Evolutionary conservation across 208 protist species (phyloP).

Genomic region (Phytomonas sp.): DNA sequence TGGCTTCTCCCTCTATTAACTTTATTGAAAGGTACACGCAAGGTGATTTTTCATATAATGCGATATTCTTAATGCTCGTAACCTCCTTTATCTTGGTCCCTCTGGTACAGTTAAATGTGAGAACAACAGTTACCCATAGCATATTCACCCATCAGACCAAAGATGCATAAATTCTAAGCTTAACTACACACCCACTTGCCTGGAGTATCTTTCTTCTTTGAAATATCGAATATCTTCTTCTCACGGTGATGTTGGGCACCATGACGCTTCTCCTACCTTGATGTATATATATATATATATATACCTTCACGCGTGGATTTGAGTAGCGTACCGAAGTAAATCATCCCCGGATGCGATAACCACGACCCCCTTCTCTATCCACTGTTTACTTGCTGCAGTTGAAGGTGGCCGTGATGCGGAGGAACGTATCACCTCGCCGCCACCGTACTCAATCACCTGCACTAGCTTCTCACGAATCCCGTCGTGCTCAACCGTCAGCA

Average conservation of each 20-base stretch:
- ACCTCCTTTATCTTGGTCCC: not conserved
- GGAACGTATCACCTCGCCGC: slow-evolving; percentile 44
- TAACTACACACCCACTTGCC: not conserved
- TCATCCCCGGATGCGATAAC: slow-evolving; percentile 72
- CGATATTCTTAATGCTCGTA: not conserved
- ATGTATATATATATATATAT: not conserved
- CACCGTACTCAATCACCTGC: slow-evolving; percentile 80
- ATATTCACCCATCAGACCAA: not conserved
- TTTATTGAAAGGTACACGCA: not conserved
- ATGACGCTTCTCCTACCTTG: not conserved
- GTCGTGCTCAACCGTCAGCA: slow-evolving; percentile 46
- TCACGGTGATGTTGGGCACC: too few species aligned
- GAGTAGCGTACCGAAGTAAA: slow-evolving; percentile 64
- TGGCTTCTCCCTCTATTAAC: not conserved
- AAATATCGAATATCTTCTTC: not conserved
- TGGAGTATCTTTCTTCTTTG: not conserved
- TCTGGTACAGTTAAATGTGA: not conserved
- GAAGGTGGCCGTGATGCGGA: not conserved
- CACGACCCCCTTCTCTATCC: slow-evolving; percentile 37
- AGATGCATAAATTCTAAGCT: not conserved
- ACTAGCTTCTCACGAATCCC: slow-evolving; percentile 46
- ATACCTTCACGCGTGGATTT: slow-evolving; percentile 14
- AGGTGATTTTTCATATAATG: not conserved
- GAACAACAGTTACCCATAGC: not conserved
- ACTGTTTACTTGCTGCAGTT: not conserved